phyloP scores from a whole-genome alignment of 1,284 basidiomycete species.

The Trametes versicolor region DNA sequence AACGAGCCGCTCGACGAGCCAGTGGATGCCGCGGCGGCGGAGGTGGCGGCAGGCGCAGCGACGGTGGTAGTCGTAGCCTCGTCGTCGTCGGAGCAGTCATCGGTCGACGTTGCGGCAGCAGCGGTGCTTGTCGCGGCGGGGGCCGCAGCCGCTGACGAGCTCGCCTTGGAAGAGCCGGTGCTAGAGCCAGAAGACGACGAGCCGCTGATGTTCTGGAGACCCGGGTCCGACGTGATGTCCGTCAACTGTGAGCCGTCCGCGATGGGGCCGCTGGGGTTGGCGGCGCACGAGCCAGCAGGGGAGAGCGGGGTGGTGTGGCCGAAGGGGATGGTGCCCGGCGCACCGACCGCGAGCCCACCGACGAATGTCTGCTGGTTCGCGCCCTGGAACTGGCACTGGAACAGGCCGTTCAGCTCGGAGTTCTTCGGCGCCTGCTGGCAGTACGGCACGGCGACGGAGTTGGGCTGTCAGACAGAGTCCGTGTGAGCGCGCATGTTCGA shows the following conservation, averaged over 20 bases:
- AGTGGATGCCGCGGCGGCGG: constrained; percentile 28
- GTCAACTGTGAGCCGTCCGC: constrained; percentile 62
- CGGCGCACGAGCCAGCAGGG: constrained; percentile 53
- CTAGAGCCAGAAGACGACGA: constrained; percentile 7
- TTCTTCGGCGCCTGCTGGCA: constrained; percentile 54
- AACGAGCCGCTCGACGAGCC: constrained; percentile 41
- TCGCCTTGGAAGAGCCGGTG: background rate
- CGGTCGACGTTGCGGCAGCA: constrained; percentile 18
- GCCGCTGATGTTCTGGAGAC: constrained; percentile 38
- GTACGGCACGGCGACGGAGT: constrained; percentile 48
- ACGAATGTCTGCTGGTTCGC: constrained; percentile 47
- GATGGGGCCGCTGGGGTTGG: constrained; percentile 49
- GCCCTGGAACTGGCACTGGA: constrained; percentile 54
- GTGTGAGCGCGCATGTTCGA: constrained; percentile 5
- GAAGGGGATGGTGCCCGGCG: constrained; percentile 51
- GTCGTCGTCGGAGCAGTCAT: no score
- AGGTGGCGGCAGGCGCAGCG: constrained; percentile 2
- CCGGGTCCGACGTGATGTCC: constrained; percentile 54
- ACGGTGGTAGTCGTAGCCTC: constrained; percentile 25
- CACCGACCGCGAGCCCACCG: constrained; percentile 42
- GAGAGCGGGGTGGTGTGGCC: constrained; percentile 45
- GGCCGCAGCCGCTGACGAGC: background rate
- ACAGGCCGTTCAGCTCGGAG: constrained; percentile 51
- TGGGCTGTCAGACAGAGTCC: constrained; percentile 42
- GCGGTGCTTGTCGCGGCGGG: constrained; percentile 11